Evolutionary conservation across 371 early-diverging fungal genomes (phyloP).

Genomic region (Mycotypha africana): DNA sequence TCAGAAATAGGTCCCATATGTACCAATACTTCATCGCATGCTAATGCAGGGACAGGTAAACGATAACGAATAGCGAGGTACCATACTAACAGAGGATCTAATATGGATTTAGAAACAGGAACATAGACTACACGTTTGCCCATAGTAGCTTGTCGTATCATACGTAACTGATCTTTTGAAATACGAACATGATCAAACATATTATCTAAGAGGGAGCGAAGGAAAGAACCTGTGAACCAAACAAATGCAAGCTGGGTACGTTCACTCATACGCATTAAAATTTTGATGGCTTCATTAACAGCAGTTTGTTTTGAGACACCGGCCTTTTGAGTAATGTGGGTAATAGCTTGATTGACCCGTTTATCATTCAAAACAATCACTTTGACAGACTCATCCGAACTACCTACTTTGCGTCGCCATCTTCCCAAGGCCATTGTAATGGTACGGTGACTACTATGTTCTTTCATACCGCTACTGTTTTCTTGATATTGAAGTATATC

Average conservation of each 20-base stretch:
- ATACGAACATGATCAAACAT: slow-evolving; percentile 45
- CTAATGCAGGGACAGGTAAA: slow-evolving; percentile 43
- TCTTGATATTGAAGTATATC: slow-evolving; percentile 19
- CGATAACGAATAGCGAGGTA: slow-evolving; percentile 43
- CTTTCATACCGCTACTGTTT: slow-evolving; percentile 18
- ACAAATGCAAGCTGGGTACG: slow-evolving; percentile 44
- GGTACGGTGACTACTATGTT: background rate
- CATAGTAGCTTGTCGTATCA: slow-evolving; percentile 30
- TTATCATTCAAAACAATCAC: slow-evolving; percentile 45
- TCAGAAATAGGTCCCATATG: slow-evolving; percentile 43
- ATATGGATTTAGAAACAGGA: slow-evolving; percentile 32
- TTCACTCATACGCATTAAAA: slow-evolving; percentile 43
- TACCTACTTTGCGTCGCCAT: slow-evolving; percentile 44
- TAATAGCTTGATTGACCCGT: slow-evolving; percentile 38
- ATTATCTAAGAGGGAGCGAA: slow-evolving; percentile 33
- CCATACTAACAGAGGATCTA: slow-evolving; percentile 45
- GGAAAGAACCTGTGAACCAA: slow-evolving; percentile 40
- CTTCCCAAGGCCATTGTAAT: slow-evolving; percentile 23
- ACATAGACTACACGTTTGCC: slow-evolving; percentile 46
- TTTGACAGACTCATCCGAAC: slow-evolving; percentile 41
- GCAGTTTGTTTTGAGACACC: slow-evolving; percentile 46
- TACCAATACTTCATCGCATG: slow-evolving; percentile 36
- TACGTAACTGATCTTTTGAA: slow-evolving; percentile 29
- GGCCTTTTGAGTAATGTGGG: slow-evolving; percentile 41
- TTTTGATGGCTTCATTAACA: slow-evolving; percentile 41